Evolutionary conservation across 1,139 yeast genomes (phyloP).

Genomic region (Scheffersomyces illinoinensis): DNA sequence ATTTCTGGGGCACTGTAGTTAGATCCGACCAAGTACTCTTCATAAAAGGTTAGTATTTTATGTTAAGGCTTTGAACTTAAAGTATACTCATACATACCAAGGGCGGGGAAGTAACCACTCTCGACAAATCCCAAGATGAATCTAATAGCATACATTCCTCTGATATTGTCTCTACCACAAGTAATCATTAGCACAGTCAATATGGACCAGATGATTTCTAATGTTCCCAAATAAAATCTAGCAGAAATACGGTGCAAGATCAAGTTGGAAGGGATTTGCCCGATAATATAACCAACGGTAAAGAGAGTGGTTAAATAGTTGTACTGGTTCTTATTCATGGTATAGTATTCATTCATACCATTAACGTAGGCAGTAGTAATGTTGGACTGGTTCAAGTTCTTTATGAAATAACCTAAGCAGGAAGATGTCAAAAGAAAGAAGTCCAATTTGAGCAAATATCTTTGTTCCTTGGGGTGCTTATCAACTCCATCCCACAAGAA

Average conservation of each 20-base stretch:
- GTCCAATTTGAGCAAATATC: conserved; percentile 20
- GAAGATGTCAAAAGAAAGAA: conserved; percentile 20
- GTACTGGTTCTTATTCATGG: conserved; percentile 54
- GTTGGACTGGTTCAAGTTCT: conserved; percentile 46
- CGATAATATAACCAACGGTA: conserved; percentile 61
- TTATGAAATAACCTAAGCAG: conserved; percentile 24
- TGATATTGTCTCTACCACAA: conserved; percentile 31
- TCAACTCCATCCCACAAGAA: conserved; percentile 53
- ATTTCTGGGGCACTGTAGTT: conserved; percentile 31
- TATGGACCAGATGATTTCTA: conserved; percentile 60
- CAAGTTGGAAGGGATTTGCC: conserved; percentile 59
- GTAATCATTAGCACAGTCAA: conserved; percentile 54
- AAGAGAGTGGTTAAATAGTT: conserved; percentile 53
- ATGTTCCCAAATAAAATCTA: conserved; percentile 51
- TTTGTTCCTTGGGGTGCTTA: conserved; percentile 35
- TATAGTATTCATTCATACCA: conserved; percentile 59
- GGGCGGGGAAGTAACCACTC: conserved; percentile 60
- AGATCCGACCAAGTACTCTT: conserved; percentile 18
- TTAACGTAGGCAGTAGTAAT: conserved; percentile 58
- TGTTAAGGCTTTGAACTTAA: background rate
- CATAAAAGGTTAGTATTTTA: background rate
- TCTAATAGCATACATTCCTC: conserved; percentile 55
- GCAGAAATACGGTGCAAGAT: conserved; percentile 55
- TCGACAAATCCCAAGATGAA: conserved; percentile 61
- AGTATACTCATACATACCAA: conserved; percentile 18